Base-by-base conservation (phyloP, 2,329 filamentous ascomycete species). In the Ascochyta viciae-villosae region DNA sequence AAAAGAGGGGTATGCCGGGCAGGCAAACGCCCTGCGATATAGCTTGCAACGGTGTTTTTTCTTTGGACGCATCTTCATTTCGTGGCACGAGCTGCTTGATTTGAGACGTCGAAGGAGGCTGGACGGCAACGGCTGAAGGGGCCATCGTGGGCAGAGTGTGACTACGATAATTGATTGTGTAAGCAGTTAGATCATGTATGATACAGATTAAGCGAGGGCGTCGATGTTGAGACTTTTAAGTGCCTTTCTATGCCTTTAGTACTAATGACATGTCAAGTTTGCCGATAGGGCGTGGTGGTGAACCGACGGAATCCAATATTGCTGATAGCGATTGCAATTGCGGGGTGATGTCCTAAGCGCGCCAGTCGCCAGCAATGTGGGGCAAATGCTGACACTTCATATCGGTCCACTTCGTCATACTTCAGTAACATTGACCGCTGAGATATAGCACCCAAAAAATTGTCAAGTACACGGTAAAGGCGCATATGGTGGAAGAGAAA, bases 1-100 rank as follows among this genome's bases (percentile, higher is more conserved):
- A 73, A 66, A 87, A 86, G 35, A 76, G 78, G 2, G 86, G 86
- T 19, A 88, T 85, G 8, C 84, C 82, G 10, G 78, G 75, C 24
- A 84, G 76, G 57, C 71, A 76, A 13, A 75, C 68, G 39, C 80
- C 80, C 68, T 81, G 79, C 19, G 77, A 80, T 47, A 82, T 82
- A 34, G 74, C 74, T 58, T 78, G 70, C 15, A 78, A 61, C 1
- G 74, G 67, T 7, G 73, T 76, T 47, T 64, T 57, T 12, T 71
- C 65, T 31, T 73, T 68, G 0, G 64, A 53, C 10, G 44, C 51
- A n/a, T 70, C 58, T 49, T 70, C 58, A 13, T 60, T 58, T 31
- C 52, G 62, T 6, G 65, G 58, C 8, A 65, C 60, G 7, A 63
- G 29, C 50, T 65, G 62, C 46, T 71, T 71, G 22, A 54, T 34